Evolutionary conservation across 148 eudicot genomes (phyloP).

Genomic region (Vaccinium myrtillus): DNA sequence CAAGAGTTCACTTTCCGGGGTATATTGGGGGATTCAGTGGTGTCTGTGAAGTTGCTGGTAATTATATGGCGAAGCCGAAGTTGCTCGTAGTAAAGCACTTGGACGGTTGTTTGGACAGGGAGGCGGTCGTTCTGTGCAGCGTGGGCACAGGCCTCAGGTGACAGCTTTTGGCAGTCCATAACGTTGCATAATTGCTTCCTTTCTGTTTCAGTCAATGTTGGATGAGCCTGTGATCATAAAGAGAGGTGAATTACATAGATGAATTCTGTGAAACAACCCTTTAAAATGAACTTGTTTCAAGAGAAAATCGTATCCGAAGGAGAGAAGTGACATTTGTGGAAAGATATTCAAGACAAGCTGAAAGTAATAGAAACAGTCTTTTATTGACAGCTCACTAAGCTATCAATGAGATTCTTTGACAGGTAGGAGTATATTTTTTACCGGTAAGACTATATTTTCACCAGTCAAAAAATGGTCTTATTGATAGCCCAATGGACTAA

Average conservation of each 20-base stretch:
- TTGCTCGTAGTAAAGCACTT: conserved; percentile 88
- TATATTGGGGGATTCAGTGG: conserved; percentile 28
- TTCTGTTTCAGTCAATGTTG: conserved; percentile 65
- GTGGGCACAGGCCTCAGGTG: conserved; percentile 87
- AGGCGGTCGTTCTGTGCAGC: conserved; percentile 93
- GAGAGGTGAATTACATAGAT: neutral
- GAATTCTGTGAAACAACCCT: neutral
- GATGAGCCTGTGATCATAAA: conserved; percentile 60
- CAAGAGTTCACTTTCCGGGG: conserved; percentile 10
- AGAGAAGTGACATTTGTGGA: no score
- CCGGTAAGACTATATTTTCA: no score
- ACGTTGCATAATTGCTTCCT: conserved; percentile 80
- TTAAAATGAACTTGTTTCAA: no score
- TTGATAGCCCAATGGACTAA: no score
- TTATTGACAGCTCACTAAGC: no score
- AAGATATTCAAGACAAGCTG: no score
- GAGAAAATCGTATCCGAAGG: no score
- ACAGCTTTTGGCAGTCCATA: conserved; percentile 90
- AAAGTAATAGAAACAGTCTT: no score
- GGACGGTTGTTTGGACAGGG: conserved; percentile 83
- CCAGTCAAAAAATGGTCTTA: no score
- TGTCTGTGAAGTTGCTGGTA: conserved; percentile 19
- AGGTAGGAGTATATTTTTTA: no score
- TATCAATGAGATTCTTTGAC: no score
- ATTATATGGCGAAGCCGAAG: conserved; percentile 66